Conservation (phyloP, 805 yeast genomes). For the Candida sakaeoensis region DNA sequence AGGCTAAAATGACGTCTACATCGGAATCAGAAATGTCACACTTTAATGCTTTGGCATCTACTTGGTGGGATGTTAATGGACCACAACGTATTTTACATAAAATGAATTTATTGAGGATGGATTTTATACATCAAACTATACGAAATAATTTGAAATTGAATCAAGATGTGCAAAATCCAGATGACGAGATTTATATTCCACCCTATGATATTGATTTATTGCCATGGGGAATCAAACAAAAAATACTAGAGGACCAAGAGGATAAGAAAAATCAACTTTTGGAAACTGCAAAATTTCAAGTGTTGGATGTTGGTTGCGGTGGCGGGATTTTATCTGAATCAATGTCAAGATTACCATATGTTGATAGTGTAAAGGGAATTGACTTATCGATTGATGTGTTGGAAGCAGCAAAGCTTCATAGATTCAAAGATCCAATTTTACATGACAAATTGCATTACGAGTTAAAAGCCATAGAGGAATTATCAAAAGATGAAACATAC, state of each 20-base stretch:
- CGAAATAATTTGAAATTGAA: slow-evolving; percentile 42
- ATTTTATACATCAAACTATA: slow-evolving; percentile 69
- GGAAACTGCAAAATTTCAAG: slow-evolving; percentile 39
- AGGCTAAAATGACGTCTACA: slow-evolving; percentile 31
- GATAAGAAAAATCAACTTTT: slow-evolving; percentile 37
- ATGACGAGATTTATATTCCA: slow-evolving; percentile 64
- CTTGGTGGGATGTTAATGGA: slow-evolving; percentile 98
- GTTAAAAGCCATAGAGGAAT: slow-evolving; percentile 58
- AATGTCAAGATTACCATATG: slow-evolving; percentile 68
- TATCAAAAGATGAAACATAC: slow-evolving; percentile 44
- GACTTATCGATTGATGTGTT: slow-evolving; percentile 84
- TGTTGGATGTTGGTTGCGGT: slow-evolving; percentile 94
- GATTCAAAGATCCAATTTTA: slow-evolving; percentile 60
- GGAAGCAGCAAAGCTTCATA: slow-evolving; percentile 73
- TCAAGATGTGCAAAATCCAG: slow-evolving; percentile 17
- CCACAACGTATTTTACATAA: slow-evolving; percentile 91
- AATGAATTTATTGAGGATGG: slow-evolving; percentile 89
- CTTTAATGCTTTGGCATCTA: slow-evolving; percentile 79
- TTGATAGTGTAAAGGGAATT: slow-evolving; percentile 68
- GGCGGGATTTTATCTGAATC: slow-evolving; percentile 94
- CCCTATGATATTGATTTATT: slow-evolving; percentile 69
- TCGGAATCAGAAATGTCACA: slow-evolving; percentile 69
- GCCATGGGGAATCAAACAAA: slow-evolving; percentile 50
- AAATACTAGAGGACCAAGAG: slow-evolving; percentile 51
- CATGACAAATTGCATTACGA: slow-evolving; percentile 54